phyloP scores from a whole-genome alignment of 2,329 filamentous ascomycete species.

The Cladophialophora immunda region DNA sequence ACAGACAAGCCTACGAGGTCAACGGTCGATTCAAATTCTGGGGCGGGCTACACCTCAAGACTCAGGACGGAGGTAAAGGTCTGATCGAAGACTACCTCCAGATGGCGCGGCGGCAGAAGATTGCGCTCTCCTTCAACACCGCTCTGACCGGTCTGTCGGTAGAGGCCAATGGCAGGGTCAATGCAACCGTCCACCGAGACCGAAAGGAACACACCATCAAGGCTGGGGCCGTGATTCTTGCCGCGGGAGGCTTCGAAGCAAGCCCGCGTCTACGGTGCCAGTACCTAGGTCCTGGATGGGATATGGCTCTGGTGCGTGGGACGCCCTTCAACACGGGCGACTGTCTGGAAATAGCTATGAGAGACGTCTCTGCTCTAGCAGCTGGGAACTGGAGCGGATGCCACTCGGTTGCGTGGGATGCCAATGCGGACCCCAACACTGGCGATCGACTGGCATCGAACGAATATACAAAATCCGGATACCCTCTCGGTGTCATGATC shows the following conservation, averaged over 20 bases:
- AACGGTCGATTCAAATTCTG: slow-evolving; percentile 69
- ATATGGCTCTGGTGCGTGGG: slow-evolving; percentile 68
- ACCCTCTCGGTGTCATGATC: slow-evolving; percentile 71
- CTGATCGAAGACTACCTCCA: slow-evolving; percentile 59
- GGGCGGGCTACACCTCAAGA: slow-evolving; percentile 69
- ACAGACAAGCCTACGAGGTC: slow-evolving; percentile 71
- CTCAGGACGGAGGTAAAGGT: slow-evolving; percentile 67
- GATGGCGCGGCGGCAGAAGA: neutral
- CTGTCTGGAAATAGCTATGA: slow-evolving; percentile 62
- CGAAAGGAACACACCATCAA: neutral
- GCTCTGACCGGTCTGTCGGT: neutral
- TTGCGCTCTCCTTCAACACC: slow-evolving; percentile 24
- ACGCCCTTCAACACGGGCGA: slow-evolving; percentile 72
- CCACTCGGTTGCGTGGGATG: slow-evolving; percentile 72
- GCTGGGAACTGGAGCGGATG: slow-evolving; percentile 71
- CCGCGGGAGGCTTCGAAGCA: slow-evolving; percentile 71
- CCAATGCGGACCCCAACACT: slow-evolving; percentile 61
- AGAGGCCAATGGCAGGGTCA: neutral
- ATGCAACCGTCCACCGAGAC: neutral
- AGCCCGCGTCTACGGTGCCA: slow-evolving; percentile 64
- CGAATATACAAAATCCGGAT: slow-evolving; percentile 73
- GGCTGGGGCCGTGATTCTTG: slow-evolving; percentile 54
- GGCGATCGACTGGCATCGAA: slow-evolving; percentile 70
- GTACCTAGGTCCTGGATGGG: slow-evolving; percentile 68
- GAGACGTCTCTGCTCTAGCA: slow-evolving; percentile 28